Evolutionary conservation across 768 basidiomycete species (phyloP), one percentile per base, ranked within the genome.

Genomic region (Rhizopogon rudus): DNA sequence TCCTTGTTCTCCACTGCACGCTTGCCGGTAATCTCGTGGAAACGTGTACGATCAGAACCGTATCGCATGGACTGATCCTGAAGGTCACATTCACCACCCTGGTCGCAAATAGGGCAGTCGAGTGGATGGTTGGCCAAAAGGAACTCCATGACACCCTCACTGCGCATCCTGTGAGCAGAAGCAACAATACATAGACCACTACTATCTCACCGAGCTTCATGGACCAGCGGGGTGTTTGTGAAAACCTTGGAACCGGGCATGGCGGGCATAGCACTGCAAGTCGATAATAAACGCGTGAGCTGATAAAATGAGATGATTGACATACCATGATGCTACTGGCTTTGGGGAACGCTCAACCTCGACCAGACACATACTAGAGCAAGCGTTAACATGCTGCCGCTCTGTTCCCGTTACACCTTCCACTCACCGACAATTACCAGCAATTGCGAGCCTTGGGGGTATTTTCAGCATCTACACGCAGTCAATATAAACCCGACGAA

Each of bases 61-160:
- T 98, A 99, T 52, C 96, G 88, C 94, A 98, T 98, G 13, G 96
- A 96, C 72, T 98, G 96, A 74, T 98, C 96, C 76, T 98, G 96
- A 7, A 98, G 81, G 70, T 98, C 95, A 70, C 95, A 99, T 80
- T 98, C 95, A 55, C 97, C 96, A 68, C 95, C 96, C 73, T 98
- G 95, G 69, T 99, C 97, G 65, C 97, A 99, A 60, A 98, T 90
- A 20, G 97, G 97, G 73, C 97, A 99, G 70, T 99, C 97, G 54
- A 99, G 81, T 2, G 97, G 97, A 66, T 99, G 97, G 73, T 99
- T 98, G 56, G 96, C 84, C 57, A 98, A 84, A 40, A 98, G 80
- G 74, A 98, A 97, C 67, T 98, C 97, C 97, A 99, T 98, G 57
- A 98, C 96, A 50, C 97, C 97, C 72, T 97, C 94, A 20, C 94